phyloP scores from a whole-genome alignment of 352 stramenopile species.

The Phytophthora multivora region DNA sequence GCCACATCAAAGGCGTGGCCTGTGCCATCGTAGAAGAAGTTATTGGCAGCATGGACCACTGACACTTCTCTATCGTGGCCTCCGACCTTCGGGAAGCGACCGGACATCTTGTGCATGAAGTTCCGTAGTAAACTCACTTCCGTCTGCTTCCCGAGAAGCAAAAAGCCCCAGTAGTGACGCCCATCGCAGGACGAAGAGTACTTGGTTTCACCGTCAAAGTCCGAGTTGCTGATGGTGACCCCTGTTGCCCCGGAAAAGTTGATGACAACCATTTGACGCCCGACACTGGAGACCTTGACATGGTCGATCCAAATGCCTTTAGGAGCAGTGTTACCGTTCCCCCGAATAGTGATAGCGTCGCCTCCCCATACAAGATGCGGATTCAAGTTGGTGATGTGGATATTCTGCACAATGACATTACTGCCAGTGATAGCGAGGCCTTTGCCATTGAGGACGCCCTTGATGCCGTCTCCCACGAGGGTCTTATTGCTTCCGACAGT shows the following conservation, averaged over 20 bases:
- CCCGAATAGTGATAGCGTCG: slow-evolving; percentile 33
- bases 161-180: slow-evolving; percentile 49
- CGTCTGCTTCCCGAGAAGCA: slow-evolving; percentile 41
- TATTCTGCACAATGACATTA: slow-evolving; percentile 65
- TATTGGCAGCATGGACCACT: slow-evolving; percentile 38
- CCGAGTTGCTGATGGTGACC: slow-evolving; percentile 51
- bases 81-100: slow-evolving; percentile 46
- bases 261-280: slow-evolving; percentile 48
- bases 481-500: slow-evolving; percentile 47
- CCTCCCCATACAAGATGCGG: slow-evolving; percentile 49
- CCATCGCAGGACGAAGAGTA: slow-evolving; percentile 49
- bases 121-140: slow-evolving; percentile 50
- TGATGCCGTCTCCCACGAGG: slow-evolving; percentile 39
- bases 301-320: slow-evolving; percentile 56
- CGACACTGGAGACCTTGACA: slow-evolving; percentile 46
- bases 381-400: slow-evolving; percentile 64
- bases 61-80: slow-evolving; percentile 13
- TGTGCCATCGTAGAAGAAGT: slow-evolving; percentile 30
- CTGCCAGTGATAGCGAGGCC: slow-evolving; percentile 37
- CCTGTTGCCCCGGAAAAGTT: slow-evolving; percentile 29
- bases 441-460: slow-evolving; percentile 47
- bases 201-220: slow-evolving; percentile 49
- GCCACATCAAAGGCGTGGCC: slow-evolving; percentile 35
- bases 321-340: slow-evolving; percentile 15
- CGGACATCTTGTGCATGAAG: slow-evolving; percentile 48